Base-by-base conservation (phyloP, 345 rosid genomes). In the Diplotaxis tenuifolia region DNA sequence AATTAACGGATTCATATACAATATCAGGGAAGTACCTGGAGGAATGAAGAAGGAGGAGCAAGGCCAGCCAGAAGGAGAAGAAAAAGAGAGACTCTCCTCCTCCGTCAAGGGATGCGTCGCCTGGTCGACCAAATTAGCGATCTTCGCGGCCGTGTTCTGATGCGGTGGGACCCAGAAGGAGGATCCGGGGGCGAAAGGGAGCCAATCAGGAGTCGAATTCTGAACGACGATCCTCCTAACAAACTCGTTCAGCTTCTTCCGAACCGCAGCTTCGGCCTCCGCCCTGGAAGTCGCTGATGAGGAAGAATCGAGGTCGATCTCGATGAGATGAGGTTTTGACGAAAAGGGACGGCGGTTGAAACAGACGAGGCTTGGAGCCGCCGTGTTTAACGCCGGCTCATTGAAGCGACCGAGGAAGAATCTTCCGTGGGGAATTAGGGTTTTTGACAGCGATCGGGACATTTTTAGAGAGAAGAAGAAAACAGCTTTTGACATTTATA, bases 91-190 rank as follows among this genome's bases (percentile, higher is more conserved):
- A 34, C 65, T 40, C 18, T 85, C 83, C 45, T 81, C 82, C 11
- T 82, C 79, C 4, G 81, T 75, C 68, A 83, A 65, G 21, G 49
- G 68, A 73, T 79, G 66, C 4, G 70, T 32, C 7, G 78, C 73
- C 22, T 62, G 68, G 9, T 76, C 72, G 7, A 83, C 49, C 72
- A 78, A 62, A 61, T 78, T 55, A 0, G 58, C 74, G 16, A 83
- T 47, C 42, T 69, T 68, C 1, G 53, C 67, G 4, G 82, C 65
- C 0, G 82, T 66, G 1, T 42, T 70, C n/a, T 67, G 61, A 50
- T 20, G 74, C 0, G 80, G 83, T 0, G 86, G 85, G 65, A 85
- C 89, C 83, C 84, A 82, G 50, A 83, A 85, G 40, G 88, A 85
- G 5, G 84, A 78, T 0, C 85, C 89, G 2, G 85, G 85, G 1